Evolutionary conservation across 75 land plant genomes (phyloP).

Genomic region (Pinus tabuliformis): DNA sequence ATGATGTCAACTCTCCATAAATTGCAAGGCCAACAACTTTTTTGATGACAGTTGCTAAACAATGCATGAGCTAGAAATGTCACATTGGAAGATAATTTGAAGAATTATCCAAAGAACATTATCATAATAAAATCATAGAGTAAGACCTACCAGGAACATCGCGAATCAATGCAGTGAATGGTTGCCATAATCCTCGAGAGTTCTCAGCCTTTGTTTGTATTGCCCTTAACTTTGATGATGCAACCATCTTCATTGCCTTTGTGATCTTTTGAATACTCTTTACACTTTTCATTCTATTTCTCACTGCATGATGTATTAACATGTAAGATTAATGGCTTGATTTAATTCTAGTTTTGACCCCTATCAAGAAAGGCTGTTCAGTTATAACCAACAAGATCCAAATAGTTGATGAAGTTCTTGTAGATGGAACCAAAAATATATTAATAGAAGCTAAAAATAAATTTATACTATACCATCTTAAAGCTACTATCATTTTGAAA

Average conservation of each 20-base stretch:
- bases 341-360: not conserved
- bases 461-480: not conserved
- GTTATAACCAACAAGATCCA: not conserved
- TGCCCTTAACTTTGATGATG: constrained; percentile 91
- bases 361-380: not conserved
- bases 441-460: not conserved
- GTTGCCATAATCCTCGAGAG: constrained; percentile 98
- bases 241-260: constrained; percentile 99
- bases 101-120: not conserved
- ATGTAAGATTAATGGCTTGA: not conserved
- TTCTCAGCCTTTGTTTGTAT: constrained; percentile 80
- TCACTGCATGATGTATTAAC: constrained; percentile 41
- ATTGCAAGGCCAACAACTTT: not conserved
- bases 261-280: constrained; percentile 98
- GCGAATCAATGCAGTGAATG: constrained; percentile 91
- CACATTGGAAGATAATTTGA: not conserved
- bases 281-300: constrained; percentile 97
- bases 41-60: too few relatives aligned
- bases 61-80: not conserved
- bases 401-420: not conserved
- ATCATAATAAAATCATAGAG: not conserved
- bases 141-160: constrained; percentile 70
- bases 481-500: not conserved
- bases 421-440: not conserved
- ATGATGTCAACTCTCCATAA: not conserved